Conservation (phyloP, 176 grass and related monocot genomes). For the Eleusine coracana region DNA sequence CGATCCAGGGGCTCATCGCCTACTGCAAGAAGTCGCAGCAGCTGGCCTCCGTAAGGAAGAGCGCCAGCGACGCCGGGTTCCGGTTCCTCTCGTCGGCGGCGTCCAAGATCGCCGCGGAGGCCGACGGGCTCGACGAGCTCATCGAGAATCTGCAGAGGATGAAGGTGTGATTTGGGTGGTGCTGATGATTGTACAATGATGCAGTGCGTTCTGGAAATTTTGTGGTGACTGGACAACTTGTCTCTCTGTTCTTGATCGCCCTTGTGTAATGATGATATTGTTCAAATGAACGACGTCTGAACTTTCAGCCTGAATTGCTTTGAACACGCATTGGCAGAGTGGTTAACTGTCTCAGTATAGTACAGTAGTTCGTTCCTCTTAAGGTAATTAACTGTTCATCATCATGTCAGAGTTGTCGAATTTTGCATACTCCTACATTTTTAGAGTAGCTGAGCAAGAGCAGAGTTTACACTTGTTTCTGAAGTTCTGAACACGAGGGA, state of each 20-base stretch:
- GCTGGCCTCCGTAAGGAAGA: constrained; percentile 67
- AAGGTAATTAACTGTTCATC: background rate
- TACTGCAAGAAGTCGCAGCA: constrained; percentile 97
- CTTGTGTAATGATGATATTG: constrained; percentile 41
- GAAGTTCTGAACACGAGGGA: background rate
- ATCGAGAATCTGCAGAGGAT: constrained; percentile 46
- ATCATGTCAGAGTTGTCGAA: background rate
- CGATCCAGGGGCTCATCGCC: constrained; percentile 86
- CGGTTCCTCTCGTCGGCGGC: constrained; percentile 52
- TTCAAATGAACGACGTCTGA: constrained; percentile 44
- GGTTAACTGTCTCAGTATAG: background rate
- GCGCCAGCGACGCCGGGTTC: constrained; percentile 70
- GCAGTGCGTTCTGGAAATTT: constrained; percentile 37
- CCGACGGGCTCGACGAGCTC: constrained; percentile 46
- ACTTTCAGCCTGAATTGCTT: background rate
- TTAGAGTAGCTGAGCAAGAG: background rate
- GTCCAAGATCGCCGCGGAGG: constrained; percentile 56
- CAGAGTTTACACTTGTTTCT: constrained; percentile 1
- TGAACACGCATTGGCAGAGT: background rate
- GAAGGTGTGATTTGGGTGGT: background rate
- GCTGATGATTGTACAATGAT: constrained; percentile 40
- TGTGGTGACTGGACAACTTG: background rate
- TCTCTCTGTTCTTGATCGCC: constrained; percentile 3
- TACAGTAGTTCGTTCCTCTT: too few species aligned
- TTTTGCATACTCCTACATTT: background rate